These are phyloP conservation scores for Aspergillus carlsbadensis DNA, from an alignment of 495 filamentous ascomycete genomes.

Conservation along the genomic window DNA sequence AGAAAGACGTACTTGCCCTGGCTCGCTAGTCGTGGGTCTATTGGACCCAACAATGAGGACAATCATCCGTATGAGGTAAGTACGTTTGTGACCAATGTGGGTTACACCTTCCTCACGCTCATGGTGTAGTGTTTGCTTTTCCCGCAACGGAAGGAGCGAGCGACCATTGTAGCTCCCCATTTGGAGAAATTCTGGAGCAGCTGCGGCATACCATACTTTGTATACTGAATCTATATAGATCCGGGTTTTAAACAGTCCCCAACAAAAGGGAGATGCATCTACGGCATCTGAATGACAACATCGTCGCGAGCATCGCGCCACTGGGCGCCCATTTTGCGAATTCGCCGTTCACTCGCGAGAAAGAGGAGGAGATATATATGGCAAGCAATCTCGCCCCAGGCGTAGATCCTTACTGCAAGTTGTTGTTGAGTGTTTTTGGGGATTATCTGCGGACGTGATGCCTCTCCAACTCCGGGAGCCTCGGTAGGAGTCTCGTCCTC, in stretches of 20 bases:
- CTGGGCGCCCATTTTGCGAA: conserved; percentile 49
- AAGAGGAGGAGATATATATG: conserved; percentile 67
- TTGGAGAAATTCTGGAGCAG: too few species aligned
- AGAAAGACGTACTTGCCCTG: too few species aligned
- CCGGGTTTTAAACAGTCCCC: conserved; percentile 6
- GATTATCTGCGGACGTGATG: too few species aligned
- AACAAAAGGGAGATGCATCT: background rate
- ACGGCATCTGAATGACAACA: conserved; percentile 46
- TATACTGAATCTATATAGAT: background rate
- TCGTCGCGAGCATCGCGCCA: conserved; percentile 61
- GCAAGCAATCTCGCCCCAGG: conserved; percentile 62
- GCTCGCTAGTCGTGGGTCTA: too few species aligned
- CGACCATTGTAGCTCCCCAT: too few species aligned
- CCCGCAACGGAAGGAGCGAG: too few species aligned
- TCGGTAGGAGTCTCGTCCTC: conserved; percentile 27
- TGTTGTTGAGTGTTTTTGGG: background rate
- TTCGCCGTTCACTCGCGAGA: conserved; percentile 57
- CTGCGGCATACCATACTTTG: too few species aligned
- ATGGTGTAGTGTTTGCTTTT: too few species aligned
- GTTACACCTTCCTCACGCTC: too few species aligned
- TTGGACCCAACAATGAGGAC: too few species aligned
- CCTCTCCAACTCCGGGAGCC: background rate
- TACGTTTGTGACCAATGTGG: too few species aligned
- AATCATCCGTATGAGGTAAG: too few species aligned
- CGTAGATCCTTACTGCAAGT: conserved; percentile 54